Percentiles rank a stretch among this genome's conserved stretches.
These are phyloP conservation scores for Athelia psychrophila DNA, from an alignment of 1,284 basidiomycete species.

Conservation along the genomic window DNA sequence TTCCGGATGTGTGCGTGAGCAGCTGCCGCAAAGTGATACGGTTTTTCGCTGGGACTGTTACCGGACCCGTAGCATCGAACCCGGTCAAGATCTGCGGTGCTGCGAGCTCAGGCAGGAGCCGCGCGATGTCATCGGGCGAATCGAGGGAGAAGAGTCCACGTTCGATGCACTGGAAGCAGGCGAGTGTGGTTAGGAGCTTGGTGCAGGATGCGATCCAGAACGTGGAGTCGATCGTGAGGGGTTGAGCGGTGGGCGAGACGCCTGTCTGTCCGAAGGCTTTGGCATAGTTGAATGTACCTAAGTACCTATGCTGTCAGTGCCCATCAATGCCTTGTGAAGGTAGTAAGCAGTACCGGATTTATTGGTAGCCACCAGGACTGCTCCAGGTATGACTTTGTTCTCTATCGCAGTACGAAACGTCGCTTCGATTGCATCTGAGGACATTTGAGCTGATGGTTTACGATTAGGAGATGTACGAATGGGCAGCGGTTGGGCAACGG, in stretches of 20 bases:
- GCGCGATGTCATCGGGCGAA: not conserved
- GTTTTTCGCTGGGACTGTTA: not conserved
- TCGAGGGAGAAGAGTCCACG: not conserved
- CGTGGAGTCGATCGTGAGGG: not conserved
- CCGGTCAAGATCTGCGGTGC: not conserved
- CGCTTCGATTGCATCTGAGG: too few species aligned
- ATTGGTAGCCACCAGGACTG: too few species aligned
- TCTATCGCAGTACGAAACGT: too few species aligned
- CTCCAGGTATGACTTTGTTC: too few species aligned
- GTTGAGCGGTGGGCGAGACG: not conserved
- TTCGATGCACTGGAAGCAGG: not conserved
- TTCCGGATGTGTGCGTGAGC: not conserved
- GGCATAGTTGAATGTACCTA: too few species aligned
- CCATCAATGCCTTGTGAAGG: too few species aligned
- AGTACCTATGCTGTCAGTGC: too few species aligned
- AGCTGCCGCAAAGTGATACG: not conserved
- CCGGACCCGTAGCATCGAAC: not conserved
- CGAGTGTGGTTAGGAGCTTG: not conserved
- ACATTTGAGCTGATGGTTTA: too few species aligned
- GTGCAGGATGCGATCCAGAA: not conserved
- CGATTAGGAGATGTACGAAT: too few species aligned
- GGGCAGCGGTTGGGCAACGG: too few species aligned
- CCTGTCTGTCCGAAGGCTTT: too few species aligned
- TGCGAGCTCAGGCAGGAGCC: not conserved
- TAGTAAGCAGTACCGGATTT: too few species aligned